Evolutionary conservation across 1,139 yeast species (phyloP), one percentile per base, ranked within the genome.

Genomic region (Protomyces arabidopsidicola): DNA sequence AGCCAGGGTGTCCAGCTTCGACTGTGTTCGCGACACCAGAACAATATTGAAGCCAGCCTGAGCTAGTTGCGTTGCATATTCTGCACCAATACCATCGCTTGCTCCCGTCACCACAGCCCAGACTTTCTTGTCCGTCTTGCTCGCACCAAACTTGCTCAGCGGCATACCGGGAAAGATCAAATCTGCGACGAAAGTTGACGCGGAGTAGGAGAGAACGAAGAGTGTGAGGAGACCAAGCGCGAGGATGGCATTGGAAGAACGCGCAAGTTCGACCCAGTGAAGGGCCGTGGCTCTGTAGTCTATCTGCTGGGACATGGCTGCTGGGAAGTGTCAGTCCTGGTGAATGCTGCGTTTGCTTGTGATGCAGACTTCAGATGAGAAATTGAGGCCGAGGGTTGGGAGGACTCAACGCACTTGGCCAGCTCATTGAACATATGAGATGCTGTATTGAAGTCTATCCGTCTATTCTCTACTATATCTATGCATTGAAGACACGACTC

Each of bases 41-140:
- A 88, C 85, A 58, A 93, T 75, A 71, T 90, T 91, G 74, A 91
- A 86, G 0, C 97, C 97, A 69, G 82, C 84, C 65, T 82, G 76
- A 20, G 98, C 98, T 76, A 93, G 81, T 77, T 93, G 98, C 39
- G 77, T 73, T 0, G 97, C 86, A 72, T 83, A 93, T 74, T 93
- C 97, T 73, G 90, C 90, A 66, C 99, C 99, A 72, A 93, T 87
- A 51, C 99, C 98, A 74, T 93, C 98, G 58, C 97, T 89, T 4
- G 98, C 95, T 66, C 99, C 99, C 4, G 98, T 93, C 31, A 93
- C 82, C 39, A 93, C 87, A 6, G 97, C 97, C 96, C 96, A 90
- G 64, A 81, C 77, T 2, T 42, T 42, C 22, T n/a, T n/a, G 22
- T 18, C 18, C 36, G 83, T 85, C 58, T 77, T 77, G 64, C 66